Conservation (phyloP, 306 rosid genomes). For the Biancaea sappan region DNA sequence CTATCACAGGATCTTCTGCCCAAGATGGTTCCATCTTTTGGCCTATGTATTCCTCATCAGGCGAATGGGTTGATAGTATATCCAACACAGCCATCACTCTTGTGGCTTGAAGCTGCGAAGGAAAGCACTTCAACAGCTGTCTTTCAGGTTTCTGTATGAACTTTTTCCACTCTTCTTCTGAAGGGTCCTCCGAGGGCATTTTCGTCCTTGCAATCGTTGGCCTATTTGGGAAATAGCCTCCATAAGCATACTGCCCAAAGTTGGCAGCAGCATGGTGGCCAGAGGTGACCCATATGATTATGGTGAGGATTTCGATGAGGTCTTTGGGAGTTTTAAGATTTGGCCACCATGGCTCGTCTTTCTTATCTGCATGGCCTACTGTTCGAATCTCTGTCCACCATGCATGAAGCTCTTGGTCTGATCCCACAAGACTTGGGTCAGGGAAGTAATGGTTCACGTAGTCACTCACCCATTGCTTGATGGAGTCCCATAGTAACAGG, state of each 20-base stretch:
- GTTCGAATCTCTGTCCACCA: constrained; percentile 84
- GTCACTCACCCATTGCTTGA: constrained; percentile 68
- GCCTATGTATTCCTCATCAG: constrained; percentile 85
- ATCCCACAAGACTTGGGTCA: constrained; percentile 36
- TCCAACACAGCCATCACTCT: constrained; percentile 64
- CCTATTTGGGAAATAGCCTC: constrained; percentile 72
- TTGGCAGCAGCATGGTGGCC: constrained; percentile 84
- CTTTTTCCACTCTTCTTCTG: constrained; percentile 43
- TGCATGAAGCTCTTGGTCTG: constrained; percentile 73
- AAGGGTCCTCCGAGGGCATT: constrained; percentile 63
- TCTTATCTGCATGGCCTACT: constrained; percentile 70
- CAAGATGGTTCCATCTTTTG: constrained; percentile 61
- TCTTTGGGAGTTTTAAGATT: constrained; percentile 52
- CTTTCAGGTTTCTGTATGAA: constrained; percentile 58
- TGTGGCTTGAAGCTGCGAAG: constrained; percentile 72
- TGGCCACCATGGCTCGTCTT: constrained; percentile 92
- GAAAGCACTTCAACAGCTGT: constrained; percentile 58
- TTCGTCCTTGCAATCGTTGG: constrained; percentile 69
- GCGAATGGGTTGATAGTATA: constrained; percentile 71
- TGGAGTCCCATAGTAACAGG: constrained; percentile 60
- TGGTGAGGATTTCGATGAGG: constrained; percentile 54
- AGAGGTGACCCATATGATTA: constrained; percentile 68
- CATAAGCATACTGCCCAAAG: constrained; percentile 71
- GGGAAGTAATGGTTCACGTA: constrained; percentile 65
- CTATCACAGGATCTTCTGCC: constrained; percentile 60